Percentiles rank a stretch among this genome's conserved stretches.
phyloP scores from a whole-genome alignment of 768 basidiomycete genomes.

The Agaricus blazei region DNA sequence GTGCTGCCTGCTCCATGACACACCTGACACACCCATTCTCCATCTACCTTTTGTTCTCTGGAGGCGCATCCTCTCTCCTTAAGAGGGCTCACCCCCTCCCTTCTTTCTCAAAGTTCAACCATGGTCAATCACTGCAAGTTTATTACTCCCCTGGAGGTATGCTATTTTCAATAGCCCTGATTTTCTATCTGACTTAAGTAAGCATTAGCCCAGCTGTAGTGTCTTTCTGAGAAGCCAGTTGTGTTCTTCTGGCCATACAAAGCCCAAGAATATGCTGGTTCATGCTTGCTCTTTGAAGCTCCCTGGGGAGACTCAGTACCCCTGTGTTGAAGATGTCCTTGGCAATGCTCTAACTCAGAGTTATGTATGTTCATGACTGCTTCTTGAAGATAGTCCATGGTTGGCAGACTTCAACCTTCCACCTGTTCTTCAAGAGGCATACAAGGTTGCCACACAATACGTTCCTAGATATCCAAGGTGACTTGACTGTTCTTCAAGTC shows the following conservation, averaged over 20 bases:
- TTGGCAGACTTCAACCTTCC: not conserved
- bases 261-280: not conserved
- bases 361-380: not conserved
- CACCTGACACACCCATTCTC: too few species aligned
- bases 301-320: not conserved
- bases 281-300: not conserved
- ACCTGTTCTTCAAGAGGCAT: not conserved
- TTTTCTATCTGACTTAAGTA: too few species aligned
- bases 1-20: too few species aligned
- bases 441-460: not conserved
- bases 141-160: too few species aligned
- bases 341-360: not conserved
- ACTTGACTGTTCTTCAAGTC: not conserved
- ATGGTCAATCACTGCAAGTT: too few species aligned
- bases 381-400: not conserved
- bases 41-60: too few species aligned
- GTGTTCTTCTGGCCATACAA: not conserved
- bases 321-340: not conserved
- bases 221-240: not conserved
- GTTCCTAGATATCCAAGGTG: not conserved
- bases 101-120: too few species aligned
- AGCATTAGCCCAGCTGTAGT: not conserved
- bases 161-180: too few species aligned
- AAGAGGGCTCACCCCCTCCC: too few species aligned
- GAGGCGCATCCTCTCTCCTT: too few species aligned